Percentiles rank a stretch among this genome's conserved stretches.
These are phyloP conservation scores for Fagopyrum homotropicum DNA, from an alignment of 148 eudicot genomes.

Conservation along the genomic window DNA sequence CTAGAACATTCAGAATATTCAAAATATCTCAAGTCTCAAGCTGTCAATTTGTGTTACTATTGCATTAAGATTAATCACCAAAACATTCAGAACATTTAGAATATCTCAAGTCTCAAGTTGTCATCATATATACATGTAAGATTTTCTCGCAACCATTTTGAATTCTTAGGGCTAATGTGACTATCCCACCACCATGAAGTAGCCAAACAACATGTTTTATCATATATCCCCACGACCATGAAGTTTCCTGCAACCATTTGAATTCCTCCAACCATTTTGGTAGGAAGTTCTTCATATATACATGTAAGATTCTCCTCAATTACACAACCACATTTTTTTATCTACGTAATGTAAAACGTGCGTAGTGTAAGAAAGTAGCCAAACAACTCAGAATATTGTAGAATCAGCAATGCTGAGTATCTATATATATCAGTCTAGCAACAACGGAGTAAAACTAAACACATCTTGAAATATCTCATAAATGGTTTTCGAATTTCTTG, in stretches of 20 bases:
- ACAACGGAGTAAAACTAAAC: not conserved
- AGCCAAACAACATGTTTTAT: slow-evolving; percentile 26
- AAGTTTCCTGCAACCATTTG: no score
- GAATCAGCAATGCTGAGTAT: not conserved
- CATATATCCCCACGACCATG: no score
- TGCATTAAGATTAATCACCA: no score
- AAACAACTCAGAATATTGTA: not conserved
- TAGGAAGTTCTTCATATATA: not conserved
- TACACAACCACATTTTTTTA: not conserved
- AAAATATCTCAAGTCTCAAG: no score
- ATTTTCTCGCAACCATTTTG: slow-evolving; percentile 91
- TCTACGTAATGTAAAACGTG: no score
- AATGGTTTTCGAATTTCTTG: not conserved
- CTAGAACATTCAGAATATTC: no score
- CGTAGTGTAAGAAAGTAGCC: not conserved
- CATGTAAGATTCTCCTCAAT: slow-evolving; percentile 17
- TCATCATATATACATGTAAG: slow-evolving; percentile 54
- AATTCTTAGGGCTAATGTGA: slow-evolving; percentile 88
- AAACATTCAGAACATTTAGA: no score
- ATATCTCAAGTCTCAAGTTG: no score
- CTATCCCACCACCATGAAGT: slow-evolving; percentile 99
- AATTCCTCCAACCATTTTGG: no score
- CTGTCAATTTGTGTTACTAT: no score
- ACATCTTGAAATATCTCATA: not conserved
- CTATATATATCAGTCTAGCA: not conserved